These are phyloP conservation scores for Neurospora sp. DNA, from an alignment of 495 filamentous ascomycete genomes.

Conservation along the genomic window DNA sequence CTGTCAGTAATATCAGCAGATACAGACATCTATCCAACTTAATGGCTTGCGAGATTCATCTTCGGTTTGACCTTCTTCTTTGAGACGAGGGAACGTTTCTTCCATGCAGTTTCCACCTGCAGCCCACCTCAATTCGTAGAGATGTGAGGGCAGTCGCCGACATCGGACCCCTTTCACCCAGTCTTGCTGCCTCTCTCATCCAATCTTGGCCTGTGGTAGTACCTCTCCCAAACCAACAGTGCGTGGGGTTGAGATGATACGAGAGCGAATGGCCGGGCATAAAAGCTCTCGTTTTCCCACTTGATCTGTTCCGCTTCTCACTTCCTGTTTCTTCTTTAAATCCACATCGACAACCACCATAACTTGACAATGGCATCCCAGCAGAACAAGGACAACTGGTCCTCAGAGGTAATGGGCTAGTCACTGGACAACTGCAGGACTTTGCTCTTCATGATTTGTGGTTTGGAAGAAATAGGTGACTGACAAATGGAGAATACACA, in stretches of 20 bases:
- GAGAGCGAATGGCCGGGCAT: not conserved
- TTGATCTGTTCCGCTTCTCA: not conserved
- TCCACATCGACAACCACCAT: not conserved
- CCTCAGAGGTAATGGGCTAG: slow-evolving; percentile 35
- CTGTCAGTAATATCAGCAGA: not conserved
- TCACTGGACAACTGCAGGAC: not conserved
- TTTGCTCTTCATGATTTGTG: not conserved
- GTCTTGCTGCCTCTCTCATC: not conserved
- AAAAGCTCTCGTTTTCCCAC: not conserved
- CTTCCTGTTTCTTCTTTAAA: not conserved
- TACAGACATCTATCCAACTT: not conserved
- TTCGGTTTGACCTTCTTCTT: not conserved
- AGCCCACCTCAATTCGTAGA: not conserved
- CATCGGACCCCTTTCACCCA: not conserved
- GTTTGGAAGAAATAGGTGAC: not conserved
- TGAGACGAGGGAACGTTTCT: not conserved
- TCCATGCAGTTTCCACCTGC: not conserved
- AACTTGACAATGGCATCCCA: slow-evolving; percentile 13
- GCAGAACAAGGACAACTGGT: slow-evolving; percentile 47
- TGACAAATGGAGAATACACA: slow-evolving; percentile 11
- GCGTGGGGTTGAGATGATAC: not conserved
- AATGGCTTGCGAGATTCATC: not conserved
- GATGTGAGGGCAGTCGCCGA: not conserved
- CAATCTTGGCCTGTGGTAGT: not conserved
- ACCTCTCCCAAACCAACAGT: not conserved